Conservation (phyloP, 768 basidiomycete genomes). For the Phlebiopsis gigantea region DNA sequence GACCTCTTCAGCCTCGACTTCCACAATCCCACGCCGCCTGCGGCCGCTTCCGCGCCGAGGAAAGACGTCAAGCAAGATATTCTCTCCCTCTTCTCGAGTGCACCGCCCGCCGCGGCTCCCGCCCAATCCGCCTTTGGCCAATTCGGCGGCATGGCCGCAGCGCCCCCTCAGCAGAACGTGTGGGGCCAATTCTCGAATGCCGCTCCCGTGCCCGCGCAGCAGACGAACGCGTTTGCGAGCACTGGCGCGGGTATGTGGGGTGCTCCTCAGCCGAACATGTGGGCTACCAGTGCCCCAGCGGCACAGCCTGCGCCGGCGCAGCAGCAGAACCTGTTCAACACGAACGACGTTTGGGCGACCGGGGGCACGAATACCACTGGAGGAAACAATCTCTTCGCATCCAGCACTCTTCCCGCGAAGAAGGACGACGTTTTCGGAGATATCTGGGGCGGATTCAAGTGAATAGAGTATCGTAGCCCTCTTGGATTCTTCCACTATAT, state of each 20-base stretch:
- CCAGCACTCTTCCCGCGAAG: constrained; percentile 36
- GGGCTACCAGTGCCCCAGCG: constrained; percentile 23
- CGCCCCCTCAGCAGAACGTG: constrained; percentile 12
- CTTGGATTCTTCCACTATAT: not conserved
- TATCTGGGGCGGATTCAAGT: constrained; percentile 83
- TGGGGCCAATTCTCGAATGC: constrained; percentile 24
- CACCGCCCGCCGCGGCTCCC: constrained; percentile 21
- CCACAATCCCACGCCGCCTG: constrained; percentile 49
- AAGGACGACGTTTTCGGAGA: constrained; percentile 81
- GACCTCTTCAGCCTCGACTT: constrained; percentile 88
- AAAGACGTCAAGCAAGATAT: constrained; percentile 85
- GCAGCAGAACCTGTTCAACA: constrained; percentile 29
- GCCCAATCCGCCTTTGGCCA: constrained; percentile 22
- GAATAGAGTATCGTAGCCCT: constrained; percentile 12
- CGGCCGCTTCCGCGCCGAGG: constrained; percentile 32
- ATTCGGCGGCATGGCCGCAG: constrained; percentile 13
- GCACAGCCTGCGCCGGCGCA: constrained; percentile 31
- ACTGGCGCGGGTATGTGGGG: constrained; percentile 12
- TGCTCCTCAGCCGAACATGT: constrained; percentile 29
- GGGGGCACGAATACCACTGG: constrained; percentile 19
- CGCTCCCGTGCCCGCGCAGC: constrained; percentile 25
- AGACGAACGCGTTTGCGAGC: constrained; percentile 39
- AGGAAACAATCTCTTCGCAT: constrained; percentile 30
- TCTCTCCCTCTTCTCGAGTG: constrained; percentile 67
- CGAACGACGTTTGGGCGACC: constrained; percentile 61